Conservation (phyloP, 306 rosid genomes). For the Lathyrus oleraceus region DNA sequence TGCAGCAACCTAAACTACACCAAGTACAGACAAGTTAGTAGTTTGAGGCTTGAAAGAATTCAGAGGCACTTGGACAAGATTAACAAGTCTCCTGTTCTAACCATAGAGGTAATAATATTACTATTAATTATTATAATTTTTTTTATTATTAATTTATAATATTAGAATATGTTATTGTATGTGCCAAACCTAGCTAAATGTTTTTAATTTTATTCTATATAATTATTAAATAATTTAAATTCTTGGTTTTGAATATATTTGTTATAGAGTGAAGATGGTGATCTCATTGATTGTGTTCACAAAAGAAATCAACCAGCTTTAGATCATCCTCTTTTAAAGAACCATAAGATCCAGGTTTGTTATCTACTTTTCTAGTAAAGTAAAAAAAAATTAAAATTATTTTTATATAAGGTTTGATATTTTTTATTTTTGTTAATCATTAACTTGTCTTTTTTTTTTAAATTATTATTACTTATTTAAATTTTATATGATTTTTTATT, state of each 20-base stretch:
- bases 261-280: constrained; percentile 76
- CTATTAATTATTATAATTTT: not conserved
- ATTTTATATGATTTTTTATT: too few species aligned
- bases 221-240: not conserved
- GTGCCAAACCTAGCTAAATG: not conserved
- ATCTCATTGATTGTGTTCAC: constrained; percentile 59
- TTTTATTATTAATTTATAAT: not conserved
- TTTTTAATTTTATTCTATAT: not conserved
- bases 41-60: constrained; percentile 76
- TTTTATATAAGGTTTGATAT: too few species aligned
- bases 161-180: not conserved
- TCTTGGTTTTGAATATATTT: constrained; percentile 6
- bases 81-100: constrained; percentile 73
- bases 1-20: constrained; percentile 57
- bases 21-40: constrained; percentile 50
- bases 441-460: too few species aligned
- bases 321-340: constrained; percentile 61
- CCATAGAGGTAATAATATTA: constrained; percentile 57
- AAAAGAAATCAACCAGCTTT: constrained; percentile 63
- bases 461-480: too few species aligned
- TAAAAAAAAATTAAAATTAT: too few species aligned
- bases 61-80: constrained; percentile 73
- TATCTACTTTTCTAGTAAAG: not conserved
- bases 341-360: constrained; percentile 65
- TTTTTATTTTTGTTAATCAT: too few species aligned